phyloP scores from a whole-genome alignment of 139 green algal species.

The Haematococcus lacustris region DNA sequence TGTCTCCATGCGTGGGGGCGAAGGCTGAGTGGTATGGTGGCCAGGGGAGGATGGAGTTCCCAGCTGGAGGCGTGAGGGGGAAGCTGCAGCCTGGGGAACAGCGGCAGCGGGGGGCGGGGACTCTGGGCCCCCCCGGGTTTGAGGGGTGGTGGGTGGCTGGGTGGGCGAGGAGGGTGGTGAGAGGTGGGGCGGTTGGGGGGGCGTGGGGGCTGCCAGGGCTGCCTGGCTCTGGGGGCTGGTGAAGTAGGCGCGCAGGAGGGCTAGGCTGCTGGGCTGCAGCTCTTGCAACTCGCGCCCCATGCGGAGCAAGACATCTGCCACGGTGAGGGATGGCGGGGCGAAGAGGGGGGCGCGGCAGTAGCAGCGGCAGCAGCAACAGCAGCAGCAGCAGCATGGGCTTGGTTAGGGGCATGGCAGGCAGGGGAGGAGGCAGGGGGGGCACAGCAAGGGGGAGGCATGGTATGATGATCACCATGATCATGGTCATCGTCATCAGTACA shows the following conservation, averaged over 20 bases:
- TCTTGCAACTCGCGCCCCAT: constrained; percentile 54
- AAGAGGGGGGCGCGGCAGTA: too few species aligned
- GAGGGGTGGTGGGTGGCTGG: background rate
- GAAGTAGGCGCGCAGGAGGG: constrained; percentile 28
- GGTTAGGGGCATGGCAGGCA: too few species aligned
- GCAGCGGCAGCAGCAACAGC: too few species aligned
- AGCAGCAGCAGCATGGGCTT: too few species aligned
- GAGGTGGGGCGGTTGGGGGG: too few species aligned
- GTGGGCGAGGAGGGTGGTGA: too few species aligned
- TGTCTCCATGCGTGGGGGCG: background rate
- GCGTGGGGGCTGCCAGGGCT: background rate
- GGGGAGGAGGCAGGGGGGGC: background rate
- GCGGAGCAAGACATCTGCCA: constrained; percentile 13
- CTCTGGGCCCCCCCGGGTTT: background rate
- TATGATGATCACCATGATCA: background rate
- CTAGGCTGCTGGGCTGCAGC: constrained; percentile 41
- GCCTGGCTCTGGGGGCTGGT: background rate
- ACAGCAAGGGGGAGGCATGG: background rate
- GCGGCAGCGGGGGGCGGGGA: background rate
- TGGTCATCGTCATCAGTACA: background rate
- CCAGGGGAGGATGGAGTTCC: too few species aligned
- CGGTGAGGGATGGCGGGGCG: too few species aligned
- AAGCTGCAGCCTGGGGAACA: background rate
- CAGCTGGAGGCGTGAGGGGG: background rate
- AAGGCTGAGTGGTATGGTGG: too few species aligned